Evolutionary conservation across 495 filamentous ascomycete genomes (phyloP).

Genomic region (Elasticomyces elasticus): DNA sequence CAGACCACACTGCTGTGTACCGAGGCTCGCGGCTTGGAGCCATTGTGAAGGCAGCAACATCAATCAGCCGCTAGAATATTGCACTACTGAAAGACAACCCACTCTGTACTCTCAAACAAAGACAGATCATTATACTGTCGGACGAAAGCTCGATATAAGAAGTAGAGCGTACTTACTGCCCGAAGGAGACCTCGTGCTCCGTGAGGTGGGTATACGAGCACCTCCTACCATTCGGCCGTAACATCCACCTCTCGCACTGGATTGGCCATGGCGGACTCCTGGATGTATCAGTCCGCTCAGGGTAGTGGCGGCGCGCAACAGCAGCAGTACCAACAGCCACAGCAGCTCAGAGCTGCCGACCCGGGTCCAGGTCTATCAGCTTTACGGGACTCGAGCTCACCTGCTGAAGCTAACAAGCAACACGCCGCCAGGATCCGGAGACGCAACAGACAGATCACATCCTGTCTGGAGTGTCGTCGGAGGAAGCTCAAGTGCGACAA

Average conservation of each 20-base stretch:
- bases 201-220: too few species aligned
- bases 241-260: neutral
- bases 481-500: constrained; percentile 79
- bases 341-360: neutral
- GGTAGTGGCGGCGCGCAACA: neutral
- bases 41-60: neutral
- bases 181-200: too few species aligned
- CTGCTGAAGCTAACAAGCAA: neutral
- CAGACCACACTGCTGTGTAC: neutral
- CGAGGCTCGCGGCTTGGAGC: neutral
- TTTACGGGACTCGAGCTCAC: constrained; percentile 3
- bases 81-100: too few species aligned
- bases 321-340: neutral
- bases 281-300: constrained; percentile 13
- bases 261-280: constrained; percentile 7
- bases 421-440: constrained; percentile 41
- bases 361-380: neutral
- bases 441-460: constrained; percentile 58
- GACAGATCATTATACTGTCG: neutral
- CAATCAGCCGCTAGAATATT: neutral
- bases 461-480: constrained; percentile 61
- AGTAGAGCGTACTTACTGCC: too few species aligned
- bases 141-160: neutral
- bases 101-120: neutral
- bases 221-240: constrained; percentile 5